Percentiles rank a stretch among this genome's conserved stretches.
Evolutionary conservation across 1,139 yeast species (phyloP).

Genomic region (Diutina scorzettiae): DNA sequence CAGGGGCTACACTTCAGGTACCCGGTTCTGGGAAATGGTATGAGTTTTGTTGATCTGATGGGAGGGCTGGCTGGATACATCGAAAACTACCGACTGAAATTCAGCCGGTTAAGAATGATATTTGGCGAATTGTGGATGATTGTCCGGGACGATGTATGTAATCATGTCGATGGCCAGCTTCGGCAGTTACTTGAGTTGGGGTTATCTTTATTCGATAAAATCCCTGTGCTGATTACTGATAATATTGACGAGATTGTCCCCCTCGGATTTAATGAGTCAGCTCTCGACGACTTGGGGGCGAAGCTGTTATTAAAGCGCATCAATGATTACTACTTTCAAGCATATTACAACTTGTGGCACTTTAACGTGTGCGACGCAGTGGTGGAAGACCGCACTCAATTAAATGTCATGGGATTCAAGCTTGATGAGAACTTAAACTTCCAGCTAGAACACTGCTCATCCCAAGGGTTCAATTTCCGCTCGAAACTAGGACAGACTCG

Average conservation of each 20-base stretch:
- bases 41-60: constrained; percentile 44
- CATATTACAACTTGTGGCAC: constrained; percentile 70
- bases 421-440: not conserved
- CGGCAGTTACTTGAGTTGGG: constrained; percentile 28
- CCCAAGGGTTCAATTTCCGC: not conserved
- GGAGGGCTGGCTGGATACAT: constrained; percentile 28
- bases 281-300: constrained; percentile 10
- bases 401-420: not conserved
- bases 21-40: constrained; percentile 61
- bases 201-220: constrained; percentile 49
- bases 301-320: constrained; percentile 21
- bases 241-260: constrained; percentile 33
- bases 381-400: not conserved
- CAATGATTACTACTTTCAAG: constrained; percentile 47
- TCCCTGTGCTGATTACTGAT: constrained; percentile 40
- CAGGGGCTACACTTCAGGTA: constrained; percentile 66
- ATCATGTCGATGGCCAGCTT: constrained; percentile 17
- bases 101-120: constrained; percentile 49
- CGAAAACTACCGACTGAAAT: constrained; percentile 50
- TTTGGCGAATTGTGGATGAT: constrained; percentile 55
- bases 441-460: not conserved
- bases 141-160: constrained; percentile 39
- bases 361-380: constrained; percentile 53
- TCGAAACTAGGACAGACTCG: not conserved
- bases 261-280: constrained; percentile 16